A percentile compares a stretch with the other conserved stretches of the same genome.
phyloP scores from a whole-genome alignment of 768 basidiomycete genomes.

The Naganishia kalamii region DNA sequence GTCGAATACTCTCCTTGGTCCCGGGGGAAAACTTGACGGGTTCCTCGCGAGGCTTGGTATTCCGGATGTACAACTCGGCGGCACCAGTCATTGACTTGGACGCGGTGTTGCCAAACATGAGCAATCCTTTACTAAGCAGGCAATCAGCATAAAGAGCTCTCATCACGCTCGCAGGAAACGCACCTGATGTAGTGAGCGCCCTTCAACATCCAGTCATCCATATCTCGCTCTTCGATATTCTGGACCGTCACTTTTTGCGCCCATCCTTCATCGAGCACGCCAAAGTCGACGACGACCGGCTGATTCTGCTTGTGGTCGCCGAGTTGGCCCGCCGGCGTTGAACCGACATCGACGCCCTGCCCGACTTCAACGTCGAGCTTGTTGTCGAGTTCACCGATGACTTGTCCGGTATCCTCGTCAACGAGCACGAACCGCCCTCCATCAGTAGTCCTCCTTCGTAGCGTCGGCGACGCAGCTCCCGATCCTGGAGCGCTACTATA shows the following conservation, averaged over 20 bases:
- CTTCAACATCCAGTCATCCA: conserved; percentile 59
- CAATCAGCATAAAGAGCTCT: background rate
- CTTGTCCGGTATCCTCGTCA: conserved; percentile 64
- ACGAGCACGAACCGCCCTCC: conserved; percentile 62
- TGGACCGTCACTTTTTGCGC: conserved; percentile 53
- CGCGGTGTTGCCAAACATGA: conserved; percentile 60
- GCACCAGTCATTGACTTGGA: conserved; percentile 59
- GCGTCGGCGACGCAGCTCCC: conserved; percentile 8
- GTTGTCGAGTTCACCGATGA: conserved; percentile 64
- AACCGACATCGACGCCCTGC: conserved; percentile 50
- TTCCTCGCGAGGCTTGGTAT: conserved; percentile 55
- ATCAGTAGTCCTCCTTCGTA: conserved; percentile 35
- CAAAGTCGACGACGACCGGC: conserved; percentile 68
- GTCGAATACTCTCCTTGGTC: conserved; percentile 57
- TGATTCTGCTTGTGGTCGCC: conserved; percentile 43
- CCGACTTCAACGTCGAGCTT: conserved; percentile 58
- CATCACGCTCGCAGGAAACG: conserved; percentile 32
- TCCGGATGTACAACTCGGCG: conserved; percentile 58
- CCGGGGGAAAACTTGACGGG: conserved; percentile 58
- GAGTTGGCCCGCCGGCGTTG: conserved; percentile 20
- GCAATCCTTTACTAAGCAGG: conserved; percentile 58
- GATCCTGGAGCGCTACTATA: background rate
- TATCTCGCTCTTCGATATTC: conserved; percentile 61
- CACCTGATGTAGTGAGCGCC: conserved; percentile 52
- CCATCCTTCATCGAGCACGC: conserved; percentile 49